Evolutionary conservation across 257 asterid species (phyloP).

Genomic region (Schizonepeta tenuifolia): DNA sequence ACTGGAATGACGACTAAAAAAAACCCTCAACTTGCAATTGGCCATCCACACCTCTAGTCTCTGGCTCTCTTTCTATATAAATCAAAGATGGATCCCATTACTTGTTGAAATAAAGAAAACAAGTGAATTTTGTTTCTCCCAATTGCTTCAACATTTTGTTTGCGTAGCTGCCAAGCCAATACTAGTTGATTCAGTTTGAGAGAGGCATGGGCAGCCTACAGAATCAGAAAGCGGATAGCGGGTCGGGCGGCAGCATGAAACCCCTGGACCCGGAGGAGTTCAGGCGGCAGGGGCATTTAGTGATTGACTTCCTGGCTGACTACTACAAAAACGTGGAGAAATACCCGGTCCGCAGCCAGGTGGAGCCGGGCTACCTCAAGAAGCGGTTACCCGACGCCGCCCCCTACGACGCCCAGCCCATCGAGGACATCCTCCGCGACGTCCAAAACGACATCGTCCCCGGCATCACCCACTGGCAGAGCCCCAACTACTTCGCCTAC

Average conservation of each 20-base stretch:
- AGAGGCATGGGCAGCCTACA: conserved; percentile 53
- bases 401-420: conserved; percentile 60
- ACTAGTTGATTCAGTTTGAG: too few relatives aligned
- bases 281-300: conserved; percentile 62
- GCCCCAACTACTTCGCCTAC: conserved; percentile 76
- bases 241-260: conserved; percentile 45
- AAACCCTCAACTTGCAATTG: conserved; percentile 26
- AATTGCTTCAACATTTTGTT: too few relatives aligned
- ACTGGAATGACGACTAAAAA: conserved; percentile 2
- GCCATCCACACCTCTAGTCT: conserved; percentile 41
- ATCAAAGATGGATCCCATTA: background rate
- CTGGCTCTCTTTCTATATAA: conserved; percentile 29
- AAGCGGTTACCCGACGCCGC: conserved; percentile 59
- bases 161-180: too few relatives aligned
- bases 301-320: conserved; percentile 73
- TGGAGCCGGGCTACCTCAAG: conserved; percentile 70
- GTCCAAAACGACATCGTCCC: conserved; percentile 68
- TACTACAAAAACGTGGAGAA: conserved; percentile 71
- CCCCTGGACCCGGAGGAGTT: conserved; percentile 75
- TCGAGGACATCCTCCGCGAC: conserved; percentile 59
- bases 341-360: conserved; percentile 78
- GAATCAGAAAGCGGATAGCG: conserved; percentile 40
- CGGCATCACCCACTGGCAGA: conserved; percentile 80
- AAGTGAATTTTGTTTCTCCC: background rate
- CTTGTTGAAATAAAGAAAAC: conserved; percentile 14